Conservation (phyloP, 495 filamentous ascomycete species). For the Chaetomium fimeti region DNA sequence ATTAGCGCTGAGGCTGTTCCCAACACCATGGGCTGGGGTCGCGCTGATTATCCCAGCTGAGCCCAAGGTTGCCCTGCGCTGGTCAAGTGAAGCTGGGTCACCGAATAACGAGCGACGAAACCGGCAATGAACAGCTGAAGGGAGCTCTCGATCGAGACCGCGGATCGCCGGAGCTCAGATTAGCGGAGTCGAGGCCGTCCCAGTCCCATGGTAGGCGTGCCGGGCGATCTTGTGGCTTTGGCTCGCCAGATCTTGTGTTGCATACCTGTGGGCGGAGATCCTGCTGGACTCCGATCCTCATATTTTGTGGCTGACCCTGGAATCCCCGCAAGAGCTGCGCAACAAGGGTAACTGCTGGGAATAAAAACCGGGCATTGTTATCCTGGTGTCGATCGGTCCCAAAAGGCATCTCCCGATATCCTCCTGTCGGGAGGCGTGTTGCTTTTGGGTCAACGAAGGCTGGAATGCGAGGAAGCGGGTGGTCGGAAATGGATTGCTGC, state of each 20-base stretch:
- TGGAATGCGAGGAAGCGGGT: not conserved
- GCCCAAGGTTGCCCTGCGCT: not conserved
- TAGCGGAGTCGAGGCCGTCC: not conserved
- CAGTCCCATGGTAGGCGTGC: constrained; percentile 10
- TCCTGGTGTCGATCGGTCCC: constrained; percentile 6
- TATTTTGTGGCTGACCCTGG: not conserved
- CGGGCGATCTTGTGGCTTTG: constrained; percentile 8
- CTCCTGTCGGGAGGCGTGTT: not conserved
- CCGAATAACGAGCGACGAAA: not conserved
- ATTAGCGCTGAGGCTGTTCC: not conserved
- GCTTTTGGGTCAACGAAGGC: constrained; percentile 1
- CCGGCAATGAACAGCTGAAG: not conserved
- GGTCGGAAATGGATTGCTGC: not conserved
- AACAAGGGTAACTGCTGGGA: not conserved
- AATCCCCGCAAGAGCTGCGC: too few species aligned
- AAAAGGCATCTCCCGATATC: not conserved
- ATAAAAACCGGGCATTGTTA: not conserved
- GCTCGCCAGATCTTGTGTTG: constrained; percentile 20
- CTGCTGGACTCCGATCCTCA: constrained; percentile 3
- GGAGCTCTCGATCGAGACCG: not conserved
- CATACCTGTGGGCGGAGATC: constrained; percentile 11
- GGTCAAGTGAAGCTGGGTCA: not conserved
- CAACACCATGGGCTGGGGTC: not conserved
- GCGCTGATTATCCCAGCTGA: not conserved
- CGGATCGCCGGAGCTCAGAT: not conserved